Percentiles rank a stretch among this genome's conserved stretches.
These are phyloP conservation scores for Auricularia auricula-judae DNA, from an alignment of 768 basidiomycete genomes.

Conservation along the genomic window DNA sequence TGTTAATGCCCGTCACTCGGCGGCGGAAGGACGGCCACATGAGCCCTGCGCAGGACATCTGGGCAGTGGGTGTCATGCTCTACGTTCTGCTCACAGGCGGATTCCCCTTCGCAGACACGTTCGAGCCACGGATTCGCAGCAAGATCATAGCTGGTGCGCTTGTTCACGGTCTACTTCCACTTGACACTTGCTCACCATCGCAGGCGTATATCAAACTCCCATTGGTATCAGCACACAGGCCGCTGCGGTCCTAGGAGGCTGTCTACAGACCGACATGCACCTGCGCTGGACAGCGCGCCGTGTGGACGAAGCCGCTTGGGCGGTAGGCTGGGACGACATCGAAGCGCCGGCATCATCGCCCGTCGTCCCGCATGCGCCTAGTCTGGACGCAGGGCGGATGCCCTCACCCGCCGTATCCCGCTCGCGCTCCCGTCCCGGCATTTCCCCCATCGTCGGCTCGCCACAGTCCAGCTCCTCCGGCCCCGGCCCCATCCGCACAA, in stretches of 20 bases:
- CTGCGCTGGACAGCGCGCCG: constrained; percentile 71
- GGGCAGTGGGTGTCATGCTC: constrained; percentile 89
- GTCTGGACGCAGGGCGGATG: background rate
- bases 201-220: constrained; percentile 57
- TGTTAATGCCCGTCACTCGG: constrained; percentile 50
- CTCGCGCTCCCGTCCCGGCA: background rate
- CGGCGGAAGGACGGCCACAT: constrained; percentile 17
- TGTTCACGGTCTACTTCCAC: constrained; percentile 11
- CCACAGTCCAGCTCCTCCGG: background rate
- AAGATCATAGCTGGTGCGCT: constrained; percentile 75
- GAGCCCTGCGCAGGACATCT: constrained; percentile 78
- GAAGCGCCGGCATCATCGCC: background rate
- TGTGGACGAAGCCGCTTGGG: constrained; percentile 75
- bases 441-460: no score
- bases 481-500: background rate
- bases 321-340: constrained; percentile 50
- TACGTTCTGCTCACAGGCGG: constrained; percentile 74
- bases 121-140: constrained; percentile 84
- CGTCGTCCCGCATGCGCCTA: background rate
- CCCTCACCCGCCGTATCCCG: background rate
- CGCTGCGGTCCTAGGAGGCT: constrained; percentile 65
- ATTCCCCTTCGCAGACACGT: constrained; percentile 83
- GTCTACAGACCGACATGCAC: constrained; percentile 52
- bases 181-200: constrained; percentile 9
- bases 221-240: constrained; percentile 46